These are phyloP conservation scores for Ustilago sp. DNA, from an alignment of 1,284 basidiomycete genomes.

Conservation along the genomic window DNA sequence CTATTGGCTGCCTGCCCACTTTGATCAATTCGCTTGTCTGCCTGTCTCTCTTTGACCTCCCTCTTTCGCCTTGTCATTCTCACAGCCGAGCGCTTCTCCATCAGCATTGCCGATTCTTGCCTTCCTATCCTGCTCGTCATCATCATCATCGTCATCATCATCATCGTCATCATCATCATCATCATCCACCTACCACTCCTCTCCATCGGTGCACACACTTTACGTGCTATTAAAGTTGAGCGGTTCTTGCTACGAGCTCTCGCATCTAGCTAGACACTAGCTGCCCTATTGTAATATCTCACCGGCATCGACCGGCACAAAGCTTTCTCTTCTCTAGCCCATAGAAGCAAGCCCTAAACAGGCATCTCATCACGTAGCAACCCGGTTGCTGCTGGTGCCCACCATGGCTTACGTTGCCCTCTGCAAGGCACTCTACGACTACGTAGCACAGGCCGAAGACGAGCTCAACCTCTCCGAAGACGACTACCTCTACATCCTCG, in stretches of 20 bases:
- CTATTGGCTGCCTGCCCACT: neutral
- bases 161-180: neutral
- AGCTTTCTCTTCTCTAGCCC: neutral
- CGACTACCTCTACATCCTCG: slow-evolving; percentile 66
- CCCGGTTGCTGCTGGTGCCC: slow-evolving; percentile 10
- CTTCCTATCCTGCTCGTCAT: slow-evolving; percentile 2
- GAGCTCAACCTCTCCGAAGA: slow-evolving; percentile 67
- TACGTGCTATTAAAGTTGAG: neutral
- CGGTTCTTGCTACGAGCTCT: neutral
- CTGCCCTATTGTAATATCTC: neutral
- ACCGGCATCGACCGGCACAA: neutral
- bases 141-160: neutral
- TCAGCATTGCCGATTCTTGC: slow-evolving; percentile 12
- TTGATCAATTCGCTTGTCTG: neutral
- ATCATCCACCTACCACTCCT: neutral
- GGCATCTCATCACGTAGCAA: neutral
- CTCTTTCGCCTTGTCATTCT: neutral
- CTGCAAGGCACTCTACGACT: slow-evolving; percentile 67
- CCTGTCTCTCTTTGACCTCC: neutral
- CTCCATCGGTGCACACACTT: neutral
- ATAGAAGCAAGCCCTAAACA: neutral
- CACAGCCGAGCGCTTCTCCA: no score
- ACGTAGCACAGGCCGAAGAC: slow-evolving; percentile 66
- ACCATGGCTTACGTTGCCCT: slow-evolving; percentile 67
- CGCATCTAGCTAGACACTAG: no score